Evolutionary conservation across 2,329 filamentous ascomycete species (phyloP), one percentile per base, ranked within the genome.

Genomic region (Albophoma yamanashiensis): DNA sequence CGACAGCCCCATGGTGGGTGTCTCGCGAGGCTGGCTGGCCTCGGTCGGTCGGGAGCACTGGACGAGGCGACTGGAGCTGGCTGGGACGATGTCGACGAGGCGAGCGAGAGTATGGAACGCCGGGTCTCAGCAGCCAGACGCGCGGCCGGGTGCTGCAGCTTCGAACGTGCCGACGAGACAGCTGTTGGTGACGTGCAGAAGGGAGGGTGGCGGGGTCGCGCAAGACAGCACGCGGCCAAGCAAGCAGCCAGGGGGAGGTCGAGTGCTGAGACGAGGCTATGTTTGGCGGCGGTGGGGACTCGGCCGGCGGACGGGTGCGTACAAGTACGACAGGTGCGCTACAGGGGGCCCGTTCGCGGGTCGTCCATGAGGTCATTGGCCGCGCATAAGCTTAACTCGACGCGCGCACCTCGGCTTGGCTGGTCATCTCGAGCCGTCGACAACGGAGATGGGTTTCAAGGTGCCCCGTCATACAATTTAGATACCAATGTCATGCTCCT

Each of bases 1-100:
- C 65, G 92, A 96, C 75, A 89, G 80, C 69, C 85, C 88, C 91
- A 96, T 96, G 69, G 74, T 86, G 79, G 75, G 73, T 72, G 59
- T 55, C 60, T 57, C 58, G 62, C 64, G 63, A 63, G 61, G 65
- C 63, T 65, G 64, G 63, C 66, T 63, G 60, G 27, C 55, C 34
- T 61, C 43, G 31, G 66, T 68, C 66, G 67, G 58, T 61, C 20
- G 50, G 55, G 39, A 45, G 27, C 31, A 11, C 50, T 5, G 4
- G 9, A 20, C 17, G 50, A 2, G 17, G 9, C n/a, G 20, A 20
- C 7, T 12, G 20, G 47, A 22, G 50, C 50, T 43, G 50, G 40
- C 39, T 36, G 20, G n/a, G 50, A 3, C 50, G 22, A 22, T 4
- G 36, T 7, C 20, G 36, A 36, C 36, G 22, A 56, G 55, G 17